A percentile compares a stretch with the other conserved stretches of the same genome.
Evolutionary conservation across 2,329 filamentous ascomycete genomes (phyloP).

Genomic region (Neopestalotiopsis clavispora): DNA sequence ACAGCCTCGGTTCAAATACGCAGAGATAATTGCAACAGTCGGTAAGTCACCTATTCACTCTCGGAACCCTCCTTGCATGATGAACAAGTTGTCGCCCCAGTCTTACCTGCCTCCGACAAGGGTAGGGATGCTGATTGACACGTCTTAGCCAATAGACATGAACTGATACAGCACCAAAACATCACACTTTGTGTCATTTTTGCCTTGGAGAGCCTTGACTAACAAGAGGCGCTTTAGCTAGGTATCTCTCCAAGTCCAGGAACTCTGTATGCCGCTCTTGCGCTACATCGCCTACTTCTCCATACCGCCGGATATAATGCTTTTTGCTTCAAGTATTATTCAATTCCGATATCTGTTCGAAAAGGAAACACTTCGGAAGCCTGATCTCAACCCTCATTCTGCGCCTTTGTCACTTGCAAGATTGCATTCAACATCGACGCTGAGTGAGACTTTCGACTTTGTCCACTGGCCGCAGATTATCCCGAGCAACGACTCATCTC

Average conservation of each 20-base stretch:
- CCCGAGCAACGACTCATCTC: conserved; percentile 22
- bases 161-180: conserved; percentile 19
- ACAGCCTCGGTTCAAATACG: background rate
- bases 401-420: background rate
- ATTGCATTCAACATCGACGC: background rate
- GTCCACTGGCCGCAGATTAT: background rate
- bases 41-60: background rate
- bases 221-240: background rate
- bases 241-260: background rate
- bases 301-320: conserved; percentile 39
- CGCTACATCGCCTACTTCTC: background rate
- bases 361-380: conserved; percentile 39
- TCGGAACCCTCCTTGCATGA: conserved; percentile 42
- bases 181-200: background rate
- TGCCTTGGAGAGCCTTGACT: conserved; percentile 15
- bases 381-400: conserved; percentile 12
- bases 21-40: background rate
- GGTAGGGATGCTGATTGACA: conserved; percentile 59
- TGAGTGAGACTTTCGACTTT: background rate
- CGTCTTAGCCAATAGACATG: conserved; percentile 55
- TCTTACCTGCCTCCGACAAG: conserved; percentile 46
- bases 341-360: conserved; percentile 45
- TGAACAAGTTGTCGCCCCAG: conserved; percentile 65
- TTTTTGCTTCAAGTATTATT: conserved; percentile 46
- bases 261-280: background rate